Percentiles rank a stretch among this genome's conserved stretches.
Conservation (phyloP, 208 protist genomes). For the Acanthamoeba royreba region DNA sequence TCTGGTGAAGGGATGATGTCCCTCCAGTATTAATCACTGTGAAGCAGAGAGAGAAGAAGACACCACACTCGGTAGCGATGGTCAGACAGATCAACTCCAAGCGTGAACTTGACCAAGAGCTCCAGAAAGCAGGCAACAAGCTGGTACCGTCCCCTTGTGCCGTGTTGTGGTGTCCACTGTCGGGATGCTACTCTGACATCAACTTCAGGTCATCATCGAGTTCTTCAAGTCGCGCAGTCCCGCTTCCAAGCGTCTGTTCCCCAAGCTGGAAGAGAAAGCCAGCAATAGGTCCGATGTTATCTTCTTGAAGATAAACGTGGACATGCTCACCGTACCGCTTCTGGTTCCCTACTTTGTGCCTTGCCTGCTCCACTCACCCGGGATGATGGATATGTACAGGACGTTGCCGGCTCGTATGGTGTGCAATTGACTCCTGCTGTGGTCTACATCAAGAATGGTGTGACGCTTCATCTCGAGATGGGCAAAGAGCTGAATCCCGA, state of each 20-base stretch:
- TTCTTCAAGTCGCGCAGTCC: neutral
- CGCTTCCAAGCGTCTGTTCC: neutral
- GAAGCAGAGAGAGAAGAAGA: no score
- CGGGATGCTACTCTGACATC: no score
- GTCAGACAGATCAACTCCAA: neutral
- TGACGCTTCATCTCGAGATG: no score
- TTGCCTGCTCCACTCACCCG: neutral
- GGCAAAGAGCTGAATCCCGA: no score
- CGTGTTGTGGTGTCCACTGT: no score
- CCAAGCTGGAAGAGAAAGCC: neutral
- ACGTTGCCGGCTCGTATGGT: neutral
- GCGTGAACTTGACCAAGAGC: neutral
- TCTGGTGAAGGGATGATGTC: no score
- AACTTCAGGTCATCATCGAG: neutral
- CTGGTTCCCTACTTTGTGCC: neutral
- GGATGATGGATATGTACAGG: neutral
- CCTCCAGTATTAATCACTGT: no score
- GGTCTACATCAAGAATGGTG: neutral
- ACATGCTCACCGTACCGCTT: neutral
- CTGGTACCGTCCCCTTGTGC: neutral
- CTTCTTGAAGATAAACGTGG: neutral
- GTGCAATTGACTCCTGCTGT: neutral
- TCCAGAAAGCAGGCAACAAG: neutral
- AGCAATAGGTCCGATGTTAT: neutral
- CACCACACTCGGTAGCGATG: neutral